Conservation (phyloP, 352 stramenopile species). For the Globisporangium canariense region DNA sequence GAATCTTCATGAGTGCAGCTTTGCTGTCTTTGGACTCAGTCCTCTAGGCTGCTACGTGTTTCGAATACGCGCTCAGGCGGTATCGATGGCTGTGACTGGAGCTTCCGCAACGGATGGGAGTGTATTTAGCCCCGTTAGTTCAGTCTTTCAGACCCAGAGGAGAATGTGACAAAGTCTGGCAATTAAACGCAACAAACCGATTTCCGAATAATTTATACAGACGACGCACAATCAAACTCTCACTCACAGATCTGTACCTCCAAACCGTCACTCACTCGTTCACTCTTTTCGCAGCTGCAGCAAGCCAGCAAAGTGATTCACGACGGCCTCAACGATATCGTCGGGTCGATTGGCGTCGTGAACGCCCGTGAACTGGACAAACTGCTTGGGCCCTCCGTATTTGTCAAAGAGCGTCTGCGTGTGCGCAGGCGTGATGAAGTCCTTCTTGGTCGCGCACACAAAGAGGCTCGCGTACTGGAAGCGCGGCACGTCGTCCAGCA, state of each 20-base stretch:
- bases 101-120: neutral
- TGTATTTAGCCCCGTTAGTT: slow-evolving; percentile 21
- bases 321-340: slow-evolving; percentile 38
- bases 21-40: slow-evolving; percentile 17
- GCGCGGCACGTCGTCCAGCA: slow-evolving; percentile 38
- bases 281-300: neutral
- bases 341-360: slow-evolving; percentile 63
- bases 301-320: slow-evolving; percentile 34
- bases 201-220: slow-evolving; percentile 10
- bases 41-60: slow-evolving; percentile 27
- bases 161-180: slow-evolving; percentile 18
- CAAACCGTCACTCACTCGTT: slow-evolving; percentile 6
- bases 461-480: slow-evolving; percentile 62
- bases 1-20: slow-evolving; percentile 4
- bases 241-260: neutral
- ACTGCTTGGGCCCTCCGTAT: slow-evolving; percentile 62
- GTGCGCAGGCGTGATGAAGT: slow-evolving; percentile 69
- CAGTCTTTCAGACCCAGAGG: slow-evolving; percentile 24
- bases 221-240: neutral
- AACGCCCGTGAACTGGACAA: slow-evolving; percentile 46
- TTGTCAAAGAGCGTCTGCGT: slow-evolving; percentile 43
- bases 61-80: slow-evolving; percentile 16
- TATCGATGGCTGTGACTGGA: neutral
- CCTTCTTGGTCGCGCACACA: slow-evolving; percentile 62
- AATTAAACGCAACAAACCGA: neutral